Conservation (phyloP, 2,329 filamentous ascomycete genomes). For the Diaporthe sp. region DNA sequence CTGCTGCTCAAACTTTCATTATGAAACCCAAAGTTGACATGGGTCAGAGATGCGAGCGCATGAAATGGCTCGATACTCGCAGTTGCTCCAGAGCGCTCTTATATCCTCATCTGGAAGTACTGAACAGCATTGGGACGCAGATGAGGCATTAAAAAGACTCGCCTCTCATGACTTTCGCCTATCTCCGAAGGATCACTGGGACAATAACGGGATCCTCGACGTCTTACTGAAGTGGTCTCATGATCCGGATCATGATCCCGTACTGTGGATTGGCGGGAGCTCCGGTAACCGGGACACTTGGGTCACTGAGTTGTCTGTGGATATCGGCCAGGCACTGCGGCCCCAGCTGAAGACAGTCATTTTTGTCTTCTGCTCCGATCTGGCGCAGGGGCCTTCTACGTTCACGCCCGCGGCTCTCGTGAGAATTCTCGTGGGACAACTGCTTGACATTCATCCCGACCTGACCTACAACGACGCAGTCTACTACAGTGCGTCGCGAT, state of each 20-base stretch:
- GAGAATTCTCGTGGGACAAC: background rate
- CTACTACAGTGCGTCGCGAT: background rate
- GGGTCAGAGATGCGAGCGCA: background rate
- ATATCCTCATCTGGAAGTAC: background rate
- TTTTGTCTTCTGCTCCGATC: background rate
- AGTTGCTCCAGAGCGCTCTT: background rate
- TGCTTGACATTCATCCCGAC: background rate
- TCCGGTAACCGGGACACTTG: background rate
- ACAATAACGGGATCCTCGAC: background rate
- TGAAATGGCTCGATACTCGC: background rate
- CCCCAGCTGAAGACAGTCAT: background rate
- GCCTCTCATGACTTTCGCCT: background rate
- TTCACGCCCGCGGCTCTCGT: background rate
- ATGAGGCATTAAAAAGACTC: background rate
- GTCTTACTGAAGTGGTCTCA: background rate
- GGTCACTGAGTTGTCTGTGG: background rate
- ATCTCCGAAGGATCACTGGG: background rate
- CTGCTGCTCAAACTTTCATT: background rate
- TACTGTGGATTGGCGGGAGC: background rate
- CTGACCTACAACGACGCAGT: background rate
- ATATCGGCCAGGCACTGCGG: background rate
- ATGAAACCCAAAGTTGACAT: background rate
- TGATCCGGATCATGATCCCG: background rate
- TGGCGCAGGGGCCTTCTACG: background rate
- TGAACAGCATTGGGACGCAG: background rate